Base-by-base conservation (phyloP, 2,329 filamentous ascomycete species). In the Xylariaceae sp. region DNA sequence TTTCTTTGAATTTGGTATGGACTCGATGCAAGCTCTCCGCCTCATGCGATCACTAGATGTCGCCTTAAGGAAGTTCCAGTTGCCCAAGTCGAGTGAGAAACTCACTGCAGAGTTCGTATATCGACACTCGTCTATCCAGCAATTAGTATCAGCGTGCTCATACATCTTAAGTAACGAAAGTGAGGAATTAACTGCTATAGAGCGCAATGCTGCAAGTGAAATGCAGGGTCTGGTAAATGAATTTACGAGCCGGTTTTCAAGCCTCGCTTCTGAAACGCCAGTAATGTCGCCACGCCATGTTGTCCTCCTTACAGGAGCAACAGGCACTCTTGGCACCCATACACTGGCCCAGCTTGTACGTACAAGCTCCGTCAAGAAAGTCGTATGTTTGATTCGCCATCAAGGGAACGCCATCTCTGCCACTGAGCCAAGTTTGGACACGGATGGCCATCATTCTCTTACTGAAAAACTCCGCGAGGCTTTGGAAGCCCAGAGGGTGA, bases 1-100 rank as follows among this genome's bases (percentile, higher is more conserved):
- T 46, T 62, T 70, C 20, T 67, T 69, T 29, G 62, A 68, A 40
- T 52, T 57, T 9, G 67, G 67, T 1, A 64, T 69, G 64, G 64
- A 69, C 27, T 69, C 67, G 1, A 32, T 71, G n/a, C 63, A 69
- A 23, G 59, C 65, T n/a, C 58, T 63, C 15, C 58, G 49, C 5
- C 32, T 68, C 16, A 36, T 53, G 9, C 50, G 64, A 8, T n/a
- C 55, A 10, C 47, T 66, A n/a, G 54, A 39, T 13, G 40, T 46
- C 1, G 40, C 50, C 6, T 18, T 59, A 9, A 42, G 37, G 6
- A 27, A 21, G 1, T 6, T 30, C 13, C n/a, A n/a, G n/a, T n/a
- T n/a, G n/a, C n/a, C n/a, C n/a, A n/a, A n/a, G n/a, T n/a, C n/a
- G n/a, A 21, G 20, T 7, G 11, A 24, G 13, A 29, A 41, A 57